Base-by-base conservation (phyloP, 163 green algal species). In the Scenedesmus sp. region DNA sequence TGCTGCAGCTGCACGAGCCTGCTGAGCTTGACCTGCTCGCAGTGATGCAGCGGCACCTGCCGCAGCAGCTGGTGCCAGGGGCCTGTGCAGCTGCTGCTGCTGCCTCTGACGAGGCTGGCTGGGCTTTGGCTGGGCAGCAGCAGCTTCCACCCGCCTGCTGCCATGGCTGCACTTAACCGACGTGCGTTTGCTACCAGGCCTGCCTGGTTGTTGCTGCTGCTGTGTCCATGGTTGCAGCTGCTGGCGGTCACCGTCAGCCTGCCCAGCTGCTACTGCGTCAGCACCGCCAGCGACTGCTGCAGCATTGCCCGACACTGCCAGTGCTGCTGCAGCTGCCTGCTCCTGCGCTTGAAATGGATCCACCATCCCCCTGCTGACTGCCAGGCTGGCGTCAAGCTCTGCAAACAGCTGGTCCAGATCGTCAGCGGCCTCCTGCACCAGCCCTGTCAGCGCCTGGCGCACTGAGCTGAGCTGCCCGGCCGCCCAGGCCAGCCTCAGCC, bases 321-420 rank as follows among this genome's bases (percentile, higher is more conserved):
- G 15, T 68, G 37, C 53, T 88, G 83, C 83, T 88, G 83, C 51
- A 13, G 26, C 81, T 42, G 46, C 81, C 44, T 88, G 83, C n/a
- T 24, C 59, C n/a, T n/a, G 59, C 53, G 56, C 35, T 12, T 88
- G 35, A 26, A 59, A 20, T 81, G 84, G 56, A 53, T 89, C 44
- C 18, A 82, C 37, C 40, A 94, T 59, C 83, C 91, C 83, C 18
- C 93, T 85, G 90, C 93, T 95, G 1, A 49, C 30, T 40, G 92
- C 89, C 78, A 95, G 42, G 35, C 46, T 89, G 10, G 93, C 93
- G 37, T 97, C 94, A 33, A 97, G 92, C 92, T 97, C 95, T 10
- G 94, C 93, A 86, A 97, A 96, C 43, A 97, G 89, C 0, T 76
- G 72, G 26, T 97, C 95, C 0, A 97, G 42, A 51, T 96, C 93